Evolutionary conservation across 371 early-diverging fungal genomes (phyloP).

Genomic region (Apophysomyces sp.): DNA sequence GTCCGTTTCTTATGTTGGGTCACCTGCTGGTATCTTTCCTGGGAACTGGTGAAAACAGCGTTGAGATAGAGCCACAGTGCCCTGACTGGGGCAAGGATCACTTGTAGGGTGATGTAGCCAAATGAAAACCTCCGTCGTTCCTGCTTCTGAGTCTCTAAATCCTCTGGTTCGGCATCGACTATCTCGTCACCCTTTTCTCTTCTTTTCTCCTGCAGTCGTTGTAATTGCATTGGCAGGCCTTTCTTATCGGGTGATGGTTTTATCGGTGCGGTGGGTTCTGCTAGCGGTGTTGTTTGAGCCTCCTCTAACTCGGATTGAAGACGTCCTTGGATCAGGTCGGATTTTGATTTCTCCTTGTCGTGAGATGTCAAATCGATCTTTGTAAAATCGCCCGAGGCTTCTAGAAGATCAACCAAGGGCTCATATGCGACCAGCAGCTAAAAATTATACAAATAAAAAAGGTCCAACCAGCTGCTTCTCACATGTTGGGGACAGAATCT

Average conservation of each 20-base stretch:
- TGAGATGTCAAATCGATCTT: constrained; percentile 15
- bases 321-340: not conserved
- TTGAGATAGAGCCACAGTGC: constrained; percentile 33
- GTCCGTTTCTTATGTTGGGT: constrained; percentile 40
- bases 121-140: constrained; percentile 37
- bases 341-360: not conserved
- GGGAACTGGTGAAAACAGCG: constrained; percentile 39
- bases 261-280: not conserved
- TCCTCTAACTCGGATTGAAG: constrained; percentile 7
- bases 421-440: constrained; percentile 32
- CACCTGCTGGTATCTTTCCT: constrained; percentile 42
- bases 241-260: constrained; percentile 9
- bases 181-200: constrained; percentile 23
- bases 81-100: constrained; percentile 34
- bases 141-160: constrained; percentile 14
- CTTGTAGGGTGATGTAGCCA: constrained; percentile 45
- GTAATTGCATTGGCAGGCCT: constrained; percentile 37
- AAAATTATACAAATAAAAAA: not conserved
- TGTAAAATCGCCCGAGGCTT: constrained; percentile 29
- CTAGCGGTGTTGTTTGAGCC: constrained; percentile 12
- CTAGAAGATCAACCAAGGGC: constrained; percentile 26
- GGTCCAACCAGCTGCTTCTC: not conserved
- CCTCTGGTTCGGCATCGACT: constrained; percentile 15
- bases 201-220: constrained; percentile 38
- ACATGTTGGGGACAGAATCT: not conserved